Evolutionary conservation across 768 basidiomycete genomes (phyloP), one percentile per base, ranked within the genome.

Genomic region (Myochromella boudieri): DNA sequence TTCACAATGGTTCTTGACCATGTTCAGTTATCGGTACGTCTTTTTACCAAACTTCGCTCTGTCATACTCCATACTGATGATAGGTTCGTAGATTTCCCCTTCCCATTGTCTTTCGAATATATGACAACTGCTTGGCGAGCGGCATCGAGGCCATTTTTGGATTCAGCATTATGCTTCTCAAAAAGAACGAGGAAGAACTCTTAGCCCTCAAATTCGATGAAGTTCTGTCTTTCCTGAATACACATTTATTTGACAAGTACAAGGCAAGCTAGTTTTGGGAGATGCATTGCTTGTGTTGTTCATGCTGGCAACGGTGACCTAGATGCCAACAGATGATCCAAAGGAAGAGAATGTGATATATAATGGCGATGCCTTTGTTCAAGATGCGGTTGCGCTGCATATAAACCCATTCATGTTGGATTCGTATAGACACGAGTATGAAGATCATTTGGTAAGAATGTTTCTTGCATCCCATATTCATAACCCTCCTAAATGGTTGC

Each of bases 361-460:
- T 56, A 72, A 75, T 38, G 84, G 89, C 7, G 81, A 95, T 55
- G 82, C 84, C 34, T 95, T 97, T 64, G 87, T 98, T 4, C 76
- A 82, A 46, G 94, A 98, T 58, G 88, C 95, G 6, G 82, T 91
- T 48, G 81, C 83, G 17, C 68, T 97, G 57, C 78, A 79, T 52
- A 92, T 99, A 54, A 97, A 95, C 3, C 91, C 97, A 0, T 95
- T 98, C 68, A 93, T 95, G 91, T 74, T 98, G 31, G 95, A 97
- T 59, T 77, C 82, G 15, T 95, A 91, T 61, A 80, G 85, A 25
- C 87, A 84, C 44, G 94, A 97, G 68, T 95, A 93, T 60, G 83
- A 90, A 53, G 94, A 95, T 48, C 67, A 84, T 44, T 69, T 90
- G 48, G 78, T 77, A n/a, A n/a, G n/a, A n/a, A 64, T 51, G 68